These are phyloP conservation scores for Colletotrichum gigasporum DNA, from an alignment of 2,329 filamentous ascomycete species.

Conservation along the genomic window DNA sequence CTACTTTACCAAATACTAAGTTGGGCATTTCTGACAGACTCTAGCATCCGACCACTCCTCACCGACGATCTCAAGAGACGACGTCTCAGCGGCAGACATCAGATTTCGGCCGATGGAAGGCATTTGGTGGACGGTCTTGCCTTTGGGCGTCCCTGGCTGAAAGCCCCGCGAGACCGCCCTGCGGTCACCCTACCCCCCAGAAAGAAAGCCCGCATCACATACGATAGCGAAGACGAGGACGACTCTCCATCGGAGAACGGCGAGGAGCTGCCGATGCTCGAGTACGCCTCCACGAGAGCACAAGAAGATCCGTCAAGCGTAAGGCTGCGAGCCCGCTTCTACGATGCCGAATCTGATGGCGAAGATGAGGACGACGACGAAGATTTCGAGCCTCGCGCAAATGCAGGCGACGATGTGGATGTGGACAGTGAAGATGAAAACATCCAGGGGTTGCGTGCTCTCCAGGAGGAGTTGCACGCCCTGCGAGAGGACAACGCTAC, in stretches of 20 bases:
- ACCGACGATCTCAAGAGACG: constrained; percentile 78
- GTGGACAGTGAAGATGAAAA: constrained; percentile 31
- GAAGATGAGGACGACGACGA: constrained; percentile 36
- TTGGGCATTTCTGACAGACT: constrained; percentile 25
- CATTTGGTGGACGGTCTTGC: constrained; percentile 87
- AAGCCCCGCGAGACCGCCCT: constrained; percentile 68
- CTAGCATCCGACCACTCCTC: constrained; percentile 80
- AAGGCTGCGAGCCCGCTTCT: constrained; percentile 41
- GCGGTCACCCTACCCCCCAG: constrained; percentile 76
- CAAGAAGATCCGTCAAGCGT: constrained; percentile 35
- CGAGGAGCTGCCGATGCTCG: constrained; percentile 37
- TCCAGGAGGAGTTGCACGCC: constrained; percentile 53
- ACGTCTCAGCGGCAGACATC: constrained; percentile 78
- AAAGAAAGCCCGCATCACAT: constrained; percentile 69
- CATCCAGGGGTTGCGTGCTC: too few relatives aligned
- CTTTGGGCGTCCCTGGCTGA: constrained; percentile 79
- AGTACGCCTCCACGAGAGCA: constrained; percentile 30
- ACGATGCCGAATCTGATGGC: constrained; percentile 40
- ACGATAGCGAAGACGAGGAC: constrained; percentile 48
- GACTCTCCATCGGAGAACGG: constrained; percentile 47
- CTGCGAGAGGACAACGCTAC: constrained; percentile 50
- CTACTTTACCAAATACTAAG: background rate
- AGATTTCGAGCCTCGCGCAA: constrained; percentile 25
- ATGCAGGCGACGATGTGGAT: constrained; percentile 32
- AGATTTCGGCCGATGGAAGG: constrained; percentile 81